phyloP scores from a whole-genome alignment of 257 asterid species.

The Nicotiana obtusifolia region DNA sequence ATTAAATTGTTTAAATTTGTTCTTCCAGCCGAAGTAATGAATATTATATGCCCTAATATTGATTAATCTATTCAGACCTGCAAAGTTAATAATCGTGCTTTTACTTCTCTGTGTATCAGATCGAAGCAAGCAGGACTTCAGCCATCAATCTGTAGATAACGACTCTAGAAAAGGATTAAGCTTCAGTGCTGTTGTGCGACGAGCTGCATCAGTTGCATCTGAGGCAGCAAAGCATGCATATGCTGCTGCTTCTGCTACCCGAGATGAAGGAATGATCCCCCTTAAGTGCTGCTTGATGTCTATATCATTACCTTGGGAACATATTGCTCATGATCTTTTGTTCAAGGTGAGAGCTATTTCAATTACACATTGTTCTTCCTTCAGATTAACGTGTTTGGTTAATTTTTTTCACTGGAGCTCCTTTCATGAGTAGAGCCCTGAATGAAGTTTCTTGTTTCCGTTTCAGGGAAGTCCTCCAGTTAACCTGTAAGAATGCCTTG shows the following conservation, averaged over 20 bases:
- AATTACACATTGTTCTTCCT: neutral
- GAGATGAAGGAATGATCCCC: constrained; percentile 86
- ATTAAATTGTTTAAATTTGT: neutral
- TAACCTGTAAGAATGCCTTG: constrained; percentile 41
- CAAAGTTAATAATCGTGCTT: neutral
- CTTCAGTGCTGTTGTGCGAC: constrained; percentile 61
- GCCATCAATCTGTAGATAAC: constrained; percentile 35
- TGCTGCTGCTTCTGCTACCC: constrained; percentile 86
- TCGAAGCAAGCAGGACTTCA: constrained; percentile 72
- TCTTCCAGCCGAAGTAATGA: neutral
- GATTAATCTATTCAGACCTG: neutral
- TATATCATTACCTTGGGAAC: constrained; percentile 91
- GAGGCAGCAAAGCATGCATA: constrained; percentile 95
- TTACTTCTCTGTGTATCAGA: constrained; percentile 37
- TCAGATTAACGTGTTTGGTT: neutral
- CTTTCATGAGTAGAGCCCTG: neutral
- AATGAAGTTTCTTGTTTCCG: constrained; percentile 13
- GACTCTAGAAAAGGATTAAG: constrained; percentile 50
- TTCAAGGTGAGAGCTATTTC: constrained; percentile 53
- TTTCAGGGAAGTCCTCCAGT: constrained; percentile 76
- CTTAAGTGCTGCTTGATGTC: constrained; percentile 96
- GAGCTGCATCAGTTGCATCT: constrained; percentile 90
- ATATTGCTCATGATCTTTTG: constrained; percentile 86
- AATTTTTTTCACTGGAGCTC: neutral
- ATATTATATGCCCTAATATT: neutral